phyloP scores from a whole-genome alignment of 23 red algal species.

The Gracilariopsis chorda region DNA sequence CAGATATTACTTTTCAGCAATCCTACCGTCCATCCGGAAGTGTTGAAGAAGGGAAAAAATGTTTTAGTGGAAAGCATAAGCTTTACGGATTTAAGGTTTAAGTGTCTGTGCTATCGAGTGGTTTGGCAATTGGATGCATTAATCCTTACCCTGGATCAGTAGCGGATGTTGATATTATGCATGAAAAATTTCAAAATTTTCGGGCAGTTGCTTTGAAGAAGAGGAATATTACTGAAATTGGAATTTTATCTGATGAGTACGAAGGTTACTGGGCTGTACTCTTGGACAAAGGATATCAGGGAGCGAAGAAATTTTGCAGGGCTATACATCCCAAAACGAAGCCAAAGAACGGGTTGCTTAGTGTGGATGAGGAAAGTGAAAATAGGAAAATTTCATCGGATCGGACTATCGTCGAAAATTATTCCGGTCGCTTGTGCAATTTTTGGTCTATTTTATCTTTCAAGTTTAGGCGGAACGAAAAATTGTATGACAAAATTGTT shows the following conservation, averaged over 20 bases:
- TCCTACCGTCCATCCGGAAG: not conserved
- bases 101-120: not conserved
- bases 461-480: constrained; percentile 1
- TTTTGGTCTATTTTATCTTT: not conserved
- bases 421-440: not conserved
- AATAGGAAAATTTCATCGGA: not conserved
- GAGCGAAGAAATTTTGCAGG: not conserved
- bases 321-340: not conserved
- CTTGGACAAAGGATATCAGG: constrained; percentile 39
- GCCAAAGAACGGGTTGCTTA: not conserved
- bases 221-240: not conserved
- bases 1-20: not conserved
- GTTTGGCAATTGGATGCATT: not conserved
- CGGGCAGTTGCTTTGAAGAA: not conserved
- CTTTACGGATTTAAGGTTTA: constrained; percentile 1
- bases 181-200: not conserved
- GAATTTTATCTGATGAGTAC: not conserved
- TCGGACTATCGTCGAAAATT: constrained; percentile 31
- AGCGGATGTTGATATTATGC: not conserved
- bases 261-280: not conserved
- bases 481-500: not conserved
- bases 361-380: not conserved
- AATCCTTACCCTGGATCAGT: not conserved
- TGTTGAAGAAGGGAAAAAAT: not conserved
- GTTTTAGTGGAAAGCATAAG: not conserved